These are phyloP conservation scores for Ogataea methylovora DNA, from an alignment of 805 yeast species.

Conservation along the genomic window DNA sequence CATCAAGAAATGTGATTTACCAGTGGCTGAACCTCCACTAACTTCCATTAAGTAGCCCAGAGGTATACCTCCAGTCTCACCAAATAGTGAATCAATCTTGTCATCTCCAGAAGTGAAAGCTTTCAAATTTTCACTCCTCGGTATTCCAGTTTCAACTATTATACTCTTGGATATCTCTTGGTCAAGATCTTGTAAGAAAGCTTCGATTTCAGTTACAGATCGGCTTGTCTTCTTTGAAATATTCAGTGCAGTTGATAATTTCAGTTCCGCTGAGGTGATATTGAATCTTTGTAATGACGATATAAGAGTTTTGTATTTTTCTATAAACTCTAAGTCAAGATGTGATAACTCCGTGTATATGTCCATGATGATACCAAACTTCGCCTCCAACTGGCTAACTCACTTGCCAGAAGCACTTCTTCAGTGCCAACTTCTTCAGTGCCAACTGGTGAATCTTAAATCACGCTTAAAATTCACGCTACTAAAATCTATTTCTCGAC, in stretches of 20 bases:
- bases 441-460: no score
- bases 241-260: slow-evolving; percentile 28
- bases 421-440: no score
- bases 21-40: slow-evolving; percentile 79
- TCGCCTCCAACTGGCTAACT: neutral
- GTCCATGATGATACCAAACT: neutral
- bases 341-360: neutral
- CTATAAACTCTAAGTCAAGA: neutral
- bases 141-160: neutral
- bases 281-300: neutral
- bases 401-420: no score
- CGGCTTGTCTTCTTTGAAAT: slow-evolving; percentile 25
- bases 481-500: no score
- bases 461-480: no score
- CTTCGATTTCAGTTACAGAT: slow-evolving; percentile 24
- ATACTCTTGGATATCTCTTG: neutral
- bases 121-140: neutral
- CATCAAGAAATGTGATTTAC: slow-evolving; percentile 75
- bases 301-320: neutral
- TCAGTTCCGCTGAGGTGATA: slow-evolving; percentile 32
- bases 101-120: slow-evolving; percentile 47
- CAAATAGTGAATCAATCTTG: slow-evolving; percentile 38
- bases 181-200: slow-evolving; percentile 7
- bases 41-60: slow-evolving; percentile 60
- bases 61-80: slow-evolving; percentile 45